Evolutionary conservation across 169 alveolate species (phyloP), one percentile per base, ranked within the genome.

Genomic region (Plasmodium berghei): DNA sequence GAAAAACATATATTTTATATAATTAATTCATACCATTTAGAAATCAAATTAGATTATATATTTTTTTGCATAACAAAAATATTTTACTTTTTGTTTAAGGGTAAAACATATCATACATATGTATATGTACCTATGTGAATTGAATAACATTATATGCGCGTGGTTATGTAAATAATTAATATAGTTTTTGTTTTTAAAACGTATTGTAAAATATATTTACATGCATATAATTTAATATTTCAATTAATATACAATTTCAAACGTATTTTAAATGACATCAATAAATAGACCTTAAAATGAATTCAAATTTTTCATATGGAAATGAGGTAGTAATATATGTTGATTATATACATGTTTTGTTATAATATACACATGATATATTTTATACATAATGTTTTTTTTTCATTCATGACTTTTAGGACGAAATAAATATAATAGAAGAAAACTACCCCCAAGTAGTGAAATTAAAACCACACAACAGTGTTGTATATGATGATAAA

Each of bases 211-310:
- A 14, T 52, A 14, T 18, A 58, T 58, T 9, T 58, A 58, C 66
- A n/a, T 58, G 26, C 20, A 58, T 58, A 58, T 58, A 58, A n/a
- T 16, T 58, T 16, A 58, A 58, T 34, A 26, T 14, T 63, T 55
- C 42, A 10, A 20, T 52, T 26, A n/a, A 18, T 22, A 72, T 42
- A 20, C 24, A 54, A 49, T 72, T 72, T 54, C 56, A 61, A 73
- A 73, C 24, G 12, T 40, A 61, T 45, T n/a, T 59, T 73, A 73
- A 73, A 73, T 73, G 87, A 73, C 73, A 59, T 59, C 59, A 73
- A 61, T 34, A 58, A 40, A 40, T 42, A 6, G n/a, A 45, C 16
- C 54, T 61, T 74, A 74, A 45, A 74, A 61, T 61, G 72, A 73
- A 42, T 59, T 59, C 73, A 58, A 40, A 74, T 58, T 73, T 48